Base-by-base conservation (phyloP, 306 rosid species). In the Prunus mira region DNA sequence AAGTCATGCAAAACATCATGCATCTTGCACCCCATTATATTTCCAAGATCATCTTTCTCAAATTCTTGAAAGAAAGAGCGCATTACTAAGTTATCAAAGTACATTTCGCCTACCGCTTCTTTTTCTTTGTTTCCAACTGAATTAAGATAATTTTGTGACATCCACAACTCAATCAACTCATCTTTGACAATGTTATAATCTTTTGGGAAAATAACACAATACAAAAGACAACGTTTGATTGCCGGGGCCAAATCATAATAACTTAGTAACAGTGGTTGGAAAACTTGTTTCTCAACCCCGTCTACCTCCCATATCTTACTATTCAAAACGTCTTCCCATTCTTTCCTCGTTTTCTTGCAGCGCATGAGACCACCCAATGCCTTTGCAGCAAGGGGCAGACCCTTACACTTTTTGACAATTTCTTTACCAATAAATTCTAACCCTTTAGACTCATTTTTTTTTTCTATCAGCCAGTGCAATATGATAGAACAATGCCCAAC, bases 311-410 rank as follows among this genome's bases (percentile, higher is more conserved):
- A 75, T 47, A 50, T 15, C 52, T 65, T 14, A 22, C 47, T 64
- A 3, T 15, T 19, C 12, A 76, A 27, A 52, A 76, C 18, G 1
- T 34, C 49, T 20, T 76, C 27, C 79, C 79, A 76, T 15, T 76
- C 7, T 0, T 6, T 63, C 3, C 11, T 12, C 0, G 28, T 32
- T 45, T 63, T 3, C n/a, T 49, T 47, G n/a, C 0, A 47, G 8
- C n/a, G 20, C 79, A 66, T 55, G 14, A 66, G 50, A 52, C 73
- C 13, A 13, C 74, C 78, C 27, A 79, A 73, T 2, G 27, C 3
- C 41, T 72, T 78, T 12, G 73, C 82, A 64, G 14, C 43, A 18
- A 79, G 77, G 50, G 82, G 77, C 45, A 78, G 51, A 11, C 71
- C 76, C 3, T 20, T 61, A 13, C 76, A 78, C 65, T 62, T 78